phyloP scores from a whole-genome alignment of 768 basidiomycete species.

The Russula compacta region DNA sequence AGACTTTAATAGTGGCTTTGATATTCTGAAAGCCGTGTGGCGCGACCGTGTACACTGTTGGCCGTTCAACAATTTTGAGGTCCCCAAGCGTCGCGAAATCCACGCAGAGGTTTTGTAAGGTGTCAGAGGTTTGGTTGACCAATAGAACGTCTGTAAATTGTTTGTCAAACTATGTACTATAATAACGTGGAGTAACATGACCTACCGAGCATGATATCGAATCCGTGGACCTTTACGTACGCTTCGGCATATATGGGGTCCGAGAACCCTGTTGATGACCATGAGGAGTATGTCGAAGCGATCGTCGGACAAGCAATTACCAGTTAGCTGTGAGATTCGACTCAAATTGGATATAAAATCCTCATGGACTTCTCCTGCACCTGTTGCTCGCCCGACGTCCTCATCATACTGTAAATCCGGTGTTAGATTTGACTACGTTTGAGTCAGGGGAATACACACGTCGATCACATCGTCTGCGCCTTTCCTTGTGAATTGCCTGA shows the following conservation, averaged over 20 bases:
- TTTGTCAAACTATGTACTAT: neutral
- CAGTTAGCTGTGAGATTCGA: conserved; percentile 88
- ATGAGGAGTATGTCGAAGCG: neutral
- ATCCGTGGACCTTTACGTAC: conserved; percentile 94
- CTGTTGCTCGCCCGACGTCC: conserved; percentile 86
- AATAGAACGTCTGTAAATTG: conserved; percentile 69
- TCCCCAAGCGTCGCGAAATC: conserved; percentile 98
- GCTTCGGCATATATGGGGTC: conserved; percentile 98
- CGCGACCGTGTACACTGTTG: conserved; percentile 83
- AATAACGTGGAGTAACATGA: neutral
- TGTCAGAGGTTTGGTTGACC: conserved; percentile 92
- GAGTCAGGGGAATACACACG: conserved; percentile 28
- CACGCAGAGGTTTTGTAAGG: conserved; percentile 90
- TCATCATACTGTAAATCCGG: conserved; percentile 58
- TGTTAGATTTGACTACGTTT: neutral
- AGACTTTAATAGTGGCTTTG: conserved; percentile 97
- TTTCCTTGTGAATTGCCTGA: conserved; percentile 96
- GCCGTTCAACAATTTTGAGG: conserved; percentile 94
- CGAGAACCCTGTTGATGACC: conserved; percentile 63
- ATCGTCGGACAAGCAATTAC: conserved; percentile 30
- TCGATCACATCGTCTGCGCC: conserved; percentile 69
- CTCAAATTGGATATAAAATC: conserved; percentile 93
- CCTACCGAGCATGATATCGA: conserved; percentile 87
- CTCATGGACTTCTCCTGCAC: conserved; percentile 71
- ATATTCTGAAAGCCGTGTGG: conserved; percentile 98